Evolutionary conservation across 768 basidiomycete species (phyloP), one percentile per base, ranked within the genome.

Genomic region (Panaeolus cyanescens): DNA sequence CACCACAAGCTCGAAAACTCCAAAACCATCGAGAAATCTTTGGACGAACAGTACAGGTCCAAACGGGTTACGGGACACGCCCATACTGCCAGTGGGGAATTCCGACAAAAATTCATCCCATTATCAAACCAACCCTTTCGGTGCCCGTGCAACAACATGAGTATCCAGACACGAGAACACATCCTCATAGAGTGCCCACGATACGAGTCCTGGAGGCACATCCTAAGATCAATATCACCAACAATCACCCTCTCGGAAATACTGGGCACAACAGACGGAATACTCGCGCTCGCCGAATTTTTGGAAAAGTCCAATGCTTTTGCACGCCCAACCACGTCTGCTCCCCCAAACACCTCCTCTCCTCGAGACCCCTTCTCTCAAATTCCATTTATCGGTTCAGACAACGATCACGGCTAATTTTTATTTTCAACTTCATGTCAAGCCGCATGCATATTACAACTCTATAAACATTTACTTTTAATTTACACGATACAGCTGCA

Each of bases 61-160:
- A 66, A 4, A 73, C 67, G 12, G 70, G 72, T 2, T 74, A 74
- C 45, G 63, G n/a, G n/a, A n/a, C n/a, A n/a, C n/a, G n/a, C n/a
- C n/a, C n/a, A n/a, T n/a, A n/a, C 40, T 15, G 68, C 65, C 60
- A 67, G 62, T 5, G 72, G 75, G 32, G 68, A 71, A 62, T 76
- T 72, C 59, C 68, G 69, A 50, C 55, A 28, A 2, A 12, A 54
- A 22, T 70, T 71, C 54, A 50, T n/a, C n/a, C n/a, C n/a, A n/a
- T n/a, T n/a, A n/a, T n/a, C n/a, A n/a, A n/a, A n/a, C n/a, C n/a
- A n/a, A n/a, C n/a, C n/a, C n/a, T n/a, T n/a, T n/a, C n/a, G n/a
- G n/a, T n/a, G n/a, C n/a, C n/a, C n/a, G n/a, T n/a, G n/a, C n/a
- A n/a, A n/a, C n/a, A n/a, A n/a, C n/a, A n/a, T n/a, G n/a, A n/a